A percentile compares a stretch with the other conserved stretches of the same genome.
phyloP scores from a whole-genome alignment of 176 grass and related monocot species.

The Guadua angustifolia region DNA sequence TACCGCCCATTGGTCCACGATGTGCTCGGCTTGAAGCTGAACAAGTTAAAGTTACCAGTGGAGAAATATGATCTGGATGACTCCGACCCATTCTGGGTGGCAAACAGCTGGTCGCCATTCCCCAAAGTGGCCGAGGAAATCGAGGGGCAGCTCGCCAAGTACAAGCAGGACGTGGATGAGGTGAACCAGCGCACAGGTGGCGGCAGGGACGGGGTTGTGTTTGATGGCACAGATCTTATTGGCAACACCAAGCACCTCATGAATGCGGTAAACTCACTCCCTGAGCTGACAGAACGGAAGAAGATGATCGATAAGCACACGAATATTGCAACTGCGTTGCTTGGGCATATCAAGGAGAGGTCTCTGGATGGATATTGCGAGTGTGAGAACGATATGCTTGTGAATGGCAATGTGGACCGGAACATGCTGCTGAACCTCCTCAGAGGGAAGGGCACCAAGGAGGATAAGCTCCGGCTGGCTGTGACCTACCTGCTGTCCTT shows the following conservation, averaged over 20 bases:
- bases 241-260: constrained; percentile 93
- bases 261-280: constrained; percentile 92
- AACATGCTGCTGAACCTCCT: constrained; percentile 68
- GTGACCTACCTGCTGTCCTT: constrained; percentile 92
- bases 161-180: constrained; percentile 96
- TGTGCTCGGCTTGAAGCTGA: constrained; percentile 77
- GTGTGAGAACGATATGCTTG: constrained; percentile 85
- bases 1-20: constrained; percentile 90
- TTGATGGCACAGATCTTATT: constrained; percentile 89
- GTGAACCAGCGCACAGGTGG: constrained; percentile 83
- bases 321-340: constrained; percentile 81
- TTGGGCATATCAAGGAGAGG: constrained; percentile 89
- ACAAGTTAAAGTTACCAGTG: constrained; percentile 54
- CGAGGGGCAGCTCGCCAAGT: constrained; percentile 71
- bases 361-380: constrained; percentile 79
- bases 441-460: constrained; percentile 82
- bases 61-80: constrained; percentile 90
- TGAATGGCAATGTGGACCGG: constrained; percentile 69
- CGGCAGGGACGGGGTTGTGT: constrained; percentile 73
- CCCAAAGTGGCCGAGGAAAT: constrained; percentile 90
- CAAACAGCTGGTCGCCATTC: constrained; percentile 86
- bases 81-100: constrained; percentile 81
- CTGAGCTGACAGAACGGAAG: constrained; percentile 84
- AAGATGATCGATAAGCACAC: constrained; percentile 97
- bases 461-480: constrained; percentile 87